Evolutionary conservation across 202 grass and related monocot genomes (phyloP), one percentile per base, ranked within the genome.

Genomic region (Cymbopogon flexuosus): DNA sequence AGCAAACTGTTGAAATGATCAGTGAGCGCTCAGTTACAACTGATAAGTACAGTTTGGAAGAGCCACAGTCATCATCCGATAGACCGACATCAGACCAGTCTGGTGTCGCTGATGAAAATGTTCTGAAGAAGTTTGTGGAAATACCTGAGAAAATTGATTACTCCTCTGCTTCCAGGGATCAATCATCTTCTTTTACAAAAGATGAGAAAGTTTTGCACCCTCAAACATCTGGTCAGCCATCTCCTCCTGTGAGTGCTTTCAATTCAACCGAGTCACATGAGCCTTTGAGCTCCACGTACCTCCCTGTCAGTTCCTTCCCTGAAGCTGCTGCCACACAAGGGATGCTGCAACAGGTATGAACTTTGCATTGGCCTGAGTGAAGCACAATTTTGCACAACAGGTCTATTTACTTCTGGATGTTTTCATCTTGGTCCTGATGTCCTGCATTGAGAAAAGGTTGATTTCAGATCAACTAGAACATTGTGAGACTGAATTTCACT

Each of bases 331-430:
- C 81, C 72, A 85, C 86, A 69, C 86, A 91, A 65, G 86, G 83
- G 51, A 97, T 88, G 89, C 75, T 96, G 66, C 92, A 90, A 81
- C 90, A 99, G 92, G 96, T 96, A 22, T 74, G 18, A 5, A 39
- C 51, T 40, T 34, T 81, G 30, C 43, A 47, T 24, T 84, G 43
- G n/a, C 45, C 41, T 46, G 6, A 64, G 61, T 52, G 31, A 36
- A 71, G 64, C 46, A 33, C 31, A 33, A 33, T 3, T 33, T 33
- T 33, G 31, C 31, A 33, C 31, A 33, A 33, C 31, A 3, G 31
- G 2, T 33, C 31, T 33, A 33, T 33, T 33, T 33, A 33, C 31
- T 3, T 4, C 31, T 33, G 31, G 31, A 3, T 33, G 31, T 33
- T 33, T 33, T 33, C 23, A 30, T 57, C 24, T 35, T 65, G 62